phyloP scores from a whole-genome alignment of 192 early-diverging fungal genomes.

The Coemansia sp. region DNA sequence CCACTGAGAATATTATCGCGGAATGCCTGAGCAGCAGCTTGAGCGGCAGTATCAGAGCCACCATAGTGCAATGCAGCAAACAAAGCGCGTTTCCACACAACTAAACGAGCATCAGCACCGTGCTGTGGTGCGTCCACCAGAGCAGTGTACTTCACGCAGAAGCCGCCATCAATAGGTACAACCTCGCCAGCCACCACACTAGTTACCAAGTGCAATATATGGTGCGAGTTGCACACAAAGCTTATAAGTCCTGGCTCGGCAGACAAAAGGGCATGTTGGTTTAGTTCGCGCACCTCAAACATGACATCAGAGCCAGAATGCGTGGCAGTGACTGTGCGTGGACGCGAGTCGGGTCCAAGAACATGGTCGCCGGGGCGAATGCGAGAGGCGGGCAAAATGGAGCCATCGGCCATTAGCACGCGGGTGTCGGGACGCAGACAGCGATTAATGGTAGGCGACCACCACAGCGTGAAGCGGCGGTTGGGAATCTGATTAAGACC shows the following conservation, averaged over 20 bases:
- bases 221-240: conserved; percentile 26
- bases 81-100: no score
- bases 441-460: conserved; percentile 98
- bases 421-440: conserved; percentile 50
- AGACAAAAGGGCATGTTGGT: not conserved
- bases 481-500: conserved; percentile 99
- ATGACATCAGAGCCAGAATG: conserved; percentile 25
- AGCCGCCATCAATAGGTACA: not conserved
- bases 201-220: conserved; percentile 28
- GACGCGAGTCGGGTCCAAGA: conserved; percentile 28
- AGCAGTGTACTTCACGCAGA: conserved; percentile 14
- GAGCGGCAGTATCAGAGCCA: not conserved
- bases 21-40: conserved; percentile 14
- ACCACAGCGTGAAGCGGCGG: conserved; percentile 99
- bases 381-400: conserved; percentile 11
- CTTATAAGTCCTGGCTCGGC: not conserved
- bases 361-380: conserved; percentile 27
- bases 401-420: conserved; percentile 59
- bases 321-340: conserved; percentile 21
- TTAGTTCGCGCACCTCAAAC: conserved; percentile 21
- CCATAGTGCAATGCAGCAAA: not conserved
- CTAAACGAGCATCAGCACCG: no score
- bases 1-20: not conserved
- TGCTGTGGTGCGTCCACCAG: not conserved
- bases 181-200: not conserved